Evolutionary conservation across 371 early-diverging fungal genomes (phyloP).

Genomic region (Rhizopus arrhizus): DNA sequence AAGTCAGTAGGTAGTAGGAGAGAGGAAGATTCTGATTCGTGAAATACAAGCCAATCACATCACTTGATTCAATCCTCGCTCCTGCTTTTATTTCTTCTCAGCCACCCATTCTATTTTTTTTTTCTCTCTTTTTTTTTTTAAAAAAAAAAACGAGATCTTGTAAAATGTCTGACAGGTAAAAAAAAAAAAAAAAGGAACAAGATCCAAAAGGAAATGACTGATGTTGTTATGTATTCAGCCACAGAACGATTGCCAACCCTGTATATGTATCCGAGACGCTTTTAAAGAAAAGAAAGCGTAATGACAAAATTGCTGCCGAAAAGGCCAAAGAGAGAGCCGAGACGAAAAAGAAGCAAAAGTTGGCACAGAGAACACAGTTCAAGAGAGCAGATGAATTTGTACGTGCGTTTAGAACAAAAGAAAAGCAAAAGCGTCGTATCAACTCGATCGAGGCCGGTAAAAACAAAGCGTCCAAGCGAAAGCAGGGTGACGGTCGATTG

Average conservation of each 20-base stretch:
- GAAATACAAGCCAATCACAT: no score
- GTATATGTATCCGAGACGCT: conserved; percentile 84
- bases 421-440: conserved; percentile 84
- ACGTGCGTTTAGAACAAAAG: conserved; percentile 85
- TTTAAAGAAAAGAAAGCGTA: conserved; percentile 94
- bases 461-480: conserved; percentile 80
- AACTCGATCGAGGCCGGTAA: conserved; percentile 75
- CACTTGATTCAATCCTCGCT: no score
- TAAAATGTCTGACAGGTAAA: conserved; percentile 27
- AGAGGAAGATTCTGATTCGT: no score
- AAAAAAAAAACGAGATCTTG: no score
- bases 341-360: conserved; percentile 48
- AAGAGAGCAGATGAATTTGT: conserved; percentile 96
- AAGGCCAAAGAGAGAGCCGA: conserved; percentile 62
- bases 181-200: neutral
- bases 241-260: conserved; percentile 28
- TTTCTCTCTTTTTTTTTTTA: no score
- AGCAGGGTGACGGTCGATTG: conserved; percentile 90
- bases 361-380: conserved; percentile 70
- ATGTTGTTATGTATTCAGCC: conserved; percentile 1
- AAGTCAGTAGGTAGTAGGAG: no score
- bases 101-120: neutral
- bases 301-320: conserved; percentile 82
- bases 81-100: neutral
- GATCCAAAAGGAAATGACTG: no score